These are phyloP conservation scores for Starmerella potacharoeniae DNA, from an alignment of 805 yeast genomes.

Conservation along the genomic window DNA sequence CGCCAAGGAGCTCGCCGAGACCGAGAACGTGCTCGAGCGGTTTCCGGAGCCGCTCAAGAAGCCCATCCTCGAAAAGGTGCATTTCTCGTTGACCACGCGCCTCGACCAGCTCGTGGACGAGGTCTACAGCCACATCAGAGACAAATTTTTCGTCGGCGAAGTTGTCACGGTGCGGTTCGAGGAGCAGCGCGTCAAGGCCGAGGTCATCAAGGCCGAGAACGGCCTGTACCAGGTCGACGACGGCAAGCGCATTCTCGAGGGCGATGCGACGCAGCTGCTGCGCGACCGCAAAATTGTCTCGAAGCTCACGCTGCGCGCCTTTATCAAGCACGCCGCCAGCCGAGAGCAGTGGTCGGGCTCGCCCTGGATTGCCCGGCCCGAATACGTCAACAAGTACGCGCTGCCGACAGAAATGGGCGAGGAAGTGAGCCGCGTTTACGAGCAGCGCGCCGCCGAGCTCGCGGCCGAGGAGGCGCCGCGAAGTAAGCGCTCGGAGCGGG, in stretches of 20 bases:
- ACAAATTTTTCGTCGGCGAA: constrained; percentile 88
- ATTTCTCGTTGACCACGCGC: constrained; percentile 69
- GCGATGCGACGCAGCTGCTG: constrained; percentile 39
- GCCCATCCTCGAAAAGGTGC: constrained; percentile 77
- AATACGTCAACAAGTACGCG: constrained; percentile 58
- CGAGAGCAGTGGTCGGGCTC: constrained; percentile 80
- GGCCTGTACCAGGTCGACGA: constrained; percentile 11
- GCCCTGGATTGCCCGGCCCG: constrained; percentile 85
- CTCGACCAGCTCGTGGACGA: constrained; percentile 81
- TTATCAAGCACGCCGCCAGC: constrained; percentile 64
- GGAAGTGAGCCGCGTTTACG: constrained; percentile 6
- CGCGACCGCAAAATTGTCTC: constrained; percentile 83
- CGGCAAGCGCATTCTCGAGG: constrained; percentile 13
- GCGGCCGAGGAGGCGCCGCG: constrained; percentile 1
- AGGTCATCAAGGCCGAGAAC: constrained; percentile 22
- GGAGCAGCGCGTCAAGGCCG: constrained; percentile 40
- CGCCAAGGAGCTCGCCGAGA: constrained; percentile 46
- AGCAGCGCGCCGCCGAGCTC: constrained; percentile 7
- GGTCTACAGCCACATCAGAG: constrained; percentile 63
- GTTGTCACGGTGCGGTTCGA: constrained; percentile 47
- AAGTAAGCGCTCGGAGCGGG: neutral
- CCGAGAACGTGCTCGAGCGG: constrained; percentile 53
- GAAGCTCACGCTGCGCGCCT: constrained; percentile 80
- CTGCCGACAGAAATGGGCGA: constrained; percentile 30
- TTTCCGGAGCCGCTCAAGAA: constrained; percentile 89